phyloP scores from a whole-genome alignment of 129 eudicot species.

The Daucus carota region DH1_v3.0 NC_030385.2:42871501-42872000 shows the following conservation, averaged over 20 bases:
- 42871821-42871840: no score
- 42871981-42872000: no score
- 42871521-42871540: not conserved
- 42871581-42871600: not conserved
- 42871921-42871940: no score
- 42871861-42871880: no score
- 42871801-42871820: no score
- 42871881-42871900: no score
- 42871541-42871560: not conserved
- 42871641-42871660: conserved; percentile 2
- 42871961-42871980: no score
- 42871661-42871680: not conserved
- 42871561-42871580: not conserved
- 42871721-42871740: not conserved
- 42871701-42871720: not conserved
- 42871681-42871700: not conserved
- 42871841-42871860: no score
- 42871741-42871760: not conserved
- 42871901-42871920: no score
- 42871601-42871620: not conserved
- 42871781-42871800: no score
- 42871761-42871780: no score
- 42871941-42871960: no score
- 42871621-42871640: not conserved
- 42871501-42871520: not conserved